These are phyloP conservation scores for Begonia fuchsioides DNA, from an alignment of 306 rosid species.

Conservation along the genomic window DNA sequence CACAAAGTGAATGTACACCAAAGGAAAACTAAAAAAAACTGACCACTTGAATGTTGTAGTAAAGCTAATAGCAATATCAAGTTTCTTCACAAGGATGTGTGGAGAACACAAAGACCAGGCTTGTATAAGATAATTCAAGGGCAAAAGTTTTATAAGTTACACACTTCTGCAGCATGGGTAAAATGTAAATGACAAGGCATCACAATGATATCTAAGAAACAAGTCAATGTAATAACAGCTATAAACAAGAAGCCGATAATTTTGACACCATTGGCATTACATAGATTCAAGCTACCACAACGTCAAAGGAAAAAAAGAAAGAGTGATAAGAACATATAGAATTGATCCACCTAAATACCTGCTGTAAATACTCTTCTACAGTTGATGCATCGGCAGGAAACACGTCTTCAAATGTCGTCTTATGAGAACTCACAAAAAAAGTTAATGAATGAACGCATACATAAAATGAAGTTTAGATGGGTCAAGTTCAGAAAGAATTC, in stretches of 20 bases:
- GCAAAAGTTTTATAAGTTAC: no score
- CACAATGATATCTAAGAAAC: not conserved
- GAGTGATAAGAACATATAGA: not conserved
- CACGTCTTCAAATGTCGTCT: constrained; percentile 98
- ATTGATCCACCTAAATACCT: constrained; percentile 38
- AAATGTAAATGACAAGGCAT: no score
- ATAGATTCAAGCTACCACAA: constrained; percentile 3
- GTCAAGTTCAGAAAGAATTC: not conserved
- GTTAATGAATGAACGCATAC: constrained; percentile 19
- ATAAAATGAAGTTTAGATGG: not conserved
- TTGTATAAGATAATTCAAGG: no score
- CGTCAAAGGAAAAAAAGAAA: not conserved
- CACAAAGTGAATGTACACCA: no score
- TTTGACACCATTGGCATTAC: constrained; percentile 93
- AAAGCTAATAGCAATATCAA: no score
- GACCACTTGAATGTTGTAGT: no score
- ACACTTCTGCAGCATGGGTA: no score
- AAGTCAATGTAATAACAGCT: not conserved
- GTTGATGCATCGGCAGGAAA: constrained; percentile 96
- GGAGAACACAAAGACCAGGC: no score
- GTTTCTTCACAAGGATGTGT: no score
- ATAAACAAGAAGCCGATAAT: not conserved
- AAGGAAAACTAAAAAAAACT: no score
- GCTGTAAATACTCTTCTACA: constrained; percentile 95
- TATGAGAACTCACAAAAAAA: constrained; percentile 9